Evolutionary conservation across 805 yeast genomes (phyloP).

Genomic region (Myxozyma lipomycoides): DNA sequence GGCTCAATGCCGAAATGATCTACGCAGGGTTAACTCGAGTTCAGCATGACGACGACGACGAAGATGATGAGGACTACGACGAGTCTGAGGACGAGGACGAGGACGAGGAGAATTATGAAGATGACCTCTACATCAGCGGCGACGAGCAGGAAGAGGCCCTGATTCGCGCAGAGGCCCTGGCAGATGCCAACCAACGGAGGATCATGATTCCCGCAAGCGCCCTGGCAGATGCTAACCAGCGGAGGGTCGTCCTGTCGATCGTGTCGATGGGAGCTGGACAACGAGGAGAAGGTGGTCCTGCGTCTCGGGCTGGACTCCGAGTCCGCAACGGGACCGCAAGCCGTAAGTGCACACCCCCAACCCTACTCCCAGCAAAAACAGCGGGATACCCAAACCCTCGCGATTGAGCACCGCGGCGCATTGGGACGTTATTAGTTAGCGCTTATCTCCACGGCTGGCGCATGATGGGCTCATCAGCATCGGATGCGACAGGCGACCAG

Average conservation of each 20-base stretch:
- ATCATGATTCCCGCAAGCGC: background rate
- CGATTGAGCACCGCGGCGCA: background rate
- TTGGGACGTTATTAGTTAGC: too few species aligned
- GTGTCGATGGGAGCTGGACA: background rate
- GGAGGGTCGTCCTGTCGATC: background rate
- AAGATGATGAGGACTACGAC: slow-evolving; percentile 11
- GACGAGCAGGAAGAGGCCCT: slow-evolving; percentile 2
- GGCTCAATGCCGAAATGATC: slow-evolving; percentile 5
- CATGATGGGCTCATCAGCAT: too few species aligned
- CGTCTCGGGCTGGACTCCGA: slow-evolving; percentile 2
- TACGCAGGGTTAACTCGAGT: background rate
- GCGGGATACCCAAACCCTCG: background rate
- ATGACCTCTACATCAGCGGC: slow-evolving; percentile 8
- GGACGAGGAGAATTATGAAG: slow-evolving; percentile 14
- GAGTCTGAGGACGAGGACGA: slow-evolving; percentile 7
- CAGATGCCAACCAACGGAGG: background rate
- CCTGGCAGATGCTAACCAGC: background rate
- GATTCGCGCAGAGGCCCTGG: background rate
- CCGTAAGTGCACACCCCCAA: background rate
- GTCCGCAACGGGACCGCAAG: slow-evolving; percentile 6
- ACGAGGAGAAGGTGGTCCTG: slow-evolving; percentile 3
- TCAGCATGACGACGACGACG: slow-evolving; percentile 9
- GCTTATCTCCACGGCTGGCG: too few species aligned
- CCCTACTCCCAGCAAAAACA: background rate
- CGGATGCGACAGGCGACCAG: too few species aligned